phyloP scores from a whole-genome alignment of 345 rosid species.

The Melastoma malabathricum region DNA sequence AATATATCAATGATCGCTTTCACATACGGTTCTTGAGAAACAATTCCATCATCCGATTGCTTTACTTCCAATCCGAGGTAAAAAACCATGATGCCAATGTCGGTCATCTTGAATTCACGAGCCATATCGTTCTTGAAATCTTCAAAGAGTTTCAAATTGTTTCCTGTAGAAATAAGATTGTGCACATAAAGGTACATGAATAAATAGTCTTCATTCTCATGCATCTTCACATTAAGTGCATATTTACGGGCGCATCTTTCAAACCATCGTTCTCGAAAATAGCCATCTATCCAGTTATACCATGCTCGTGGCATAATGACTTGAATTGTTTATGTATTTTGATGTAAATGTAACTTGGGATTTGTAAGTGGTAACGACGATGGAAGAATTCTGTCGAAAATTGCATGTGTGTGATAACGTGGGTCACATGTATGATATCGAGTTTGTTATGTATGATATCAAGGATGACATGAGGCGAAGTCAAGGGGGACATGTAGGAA shows the following conservation, averaged over 20 bases:
- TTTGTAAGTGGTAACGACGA: no score
- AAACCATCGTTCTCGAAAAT: neutral
- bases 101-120: conserved; percentile 5
- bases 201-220: no score
- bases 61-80: conserved; percentile 6
- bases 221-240: neutral
- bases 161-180: conserved; percentile 3
- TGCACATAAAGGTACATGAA: conserved; percentile 2
- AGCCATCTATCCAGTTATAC: neutral
- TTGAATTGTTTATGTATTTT: no score
- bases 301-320: neutral
- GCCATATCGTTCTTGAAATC: no score
- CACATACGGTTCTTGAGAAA: conserved; percentile 3
- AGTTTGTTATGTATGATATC: no score
- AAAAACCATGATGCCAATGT: neutral
- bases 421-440: no score
- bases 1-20: conserved; percentile 1
- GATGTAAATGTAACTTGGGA: no score
- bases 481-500: no score
- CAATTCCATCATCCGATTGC: neutral
- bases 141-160: neutral
- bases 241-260: no score
- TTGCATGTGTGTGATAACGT: no score
- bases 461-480: no score
- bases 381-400: no score